These are phyloP conservation scores for Amanita muscaria DNA, from an alignment of 768 basidiomycete species.

Conservation along the genomic window DNA sequence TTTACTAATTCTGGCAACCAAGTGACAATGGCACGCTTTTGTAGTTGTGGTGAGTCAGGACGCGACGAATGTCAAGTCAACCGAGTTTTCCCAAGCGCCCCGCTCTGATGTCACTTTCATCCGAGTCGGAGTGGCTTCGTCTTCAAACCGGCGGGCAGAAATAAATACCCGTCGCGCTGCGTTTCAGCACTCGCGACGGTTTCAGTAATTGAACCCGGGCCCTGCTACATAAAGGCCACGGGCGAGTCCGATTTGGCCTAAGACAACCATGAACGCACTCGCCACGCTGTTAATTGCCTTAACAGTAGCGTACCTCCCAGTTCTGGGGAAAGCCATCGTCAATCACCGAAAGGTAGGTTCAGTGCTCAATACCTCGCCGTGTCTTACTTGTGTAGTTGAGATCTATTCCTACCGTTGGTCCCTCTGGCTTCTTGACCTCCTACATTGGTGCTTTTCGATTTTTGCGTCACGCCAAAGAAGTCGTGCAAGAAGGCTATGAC, in stretches of 20 bases:
- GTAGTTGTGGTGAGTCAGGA: no score
- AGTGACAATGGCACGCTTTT: no score
- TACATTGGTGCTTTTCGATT: slow-evolving; percentile 17
- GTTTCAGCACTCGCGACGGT: no score
- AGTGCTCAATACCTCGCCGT: not conserved
- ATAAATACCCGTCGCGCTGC: no score
- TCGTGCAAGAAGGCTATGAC: slow-evolving; percentile 25
- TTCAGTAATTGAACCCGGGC: no score
- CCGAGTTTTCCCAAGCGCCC: no score
- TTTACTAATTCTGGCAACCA: not conserved
- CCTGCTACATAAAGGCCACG: no score
- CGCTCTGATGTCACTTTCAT: no score
- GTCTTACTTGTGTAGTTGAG: not conserved
- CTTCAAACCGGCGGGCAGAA: no score
- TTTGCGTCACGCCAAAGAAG: slow-evolving; percentile 16
- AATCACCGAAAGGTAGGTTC: not conserved
- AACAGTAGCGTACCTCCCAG: not conserved
- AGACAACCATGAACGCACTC: not conserved
- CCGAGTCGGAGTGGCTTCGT: no score
- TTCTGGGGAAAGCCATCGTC: not conserved
- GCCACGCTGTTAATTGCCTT: not conserved
- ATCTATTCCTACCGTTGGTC: not conserved
- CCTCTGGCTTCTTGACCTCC: slow-evolving; percentile 17
- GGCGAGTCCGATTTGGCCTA: no score
- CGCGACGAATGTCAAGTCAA: no score